A percentile compares a stretch with the other conserved stretches of the same genome.
These are phyloP conservation scores for Parsonsia alboflavescens DNA, from an alignment of 257 asterid genomes.

Conservation along the genomic window DNA sequence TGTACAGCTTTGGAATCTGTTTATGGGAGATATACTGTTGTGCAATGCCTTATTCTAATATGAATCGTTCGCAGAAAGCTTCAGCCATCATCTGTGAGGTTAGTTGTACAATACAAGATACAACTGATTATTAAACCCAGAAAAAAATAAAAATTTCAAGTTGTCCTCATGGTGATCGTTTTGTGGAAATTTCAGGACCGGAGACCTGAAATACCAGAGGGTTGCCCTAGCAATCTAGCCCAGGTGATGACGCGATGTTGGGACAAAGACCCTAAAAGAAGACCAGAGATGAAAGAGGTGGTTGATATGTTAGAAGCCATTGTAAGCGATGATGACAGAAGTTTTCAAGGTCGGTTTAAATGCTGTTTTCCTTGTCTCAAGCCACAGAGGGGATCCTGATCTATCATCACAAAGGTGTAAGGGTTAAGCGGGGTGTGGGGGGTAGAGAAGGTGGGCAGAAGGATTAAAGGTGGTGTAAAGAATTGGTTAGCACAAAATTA, in stretches of 20 bases:
- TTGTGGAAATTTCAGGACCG: constrained; percentile 3
- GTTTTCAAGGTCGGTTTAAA: background rate
- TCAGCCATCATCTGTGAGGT: constrained; percentile 6
- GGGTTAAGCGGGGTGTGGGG: too few relatives aligned
- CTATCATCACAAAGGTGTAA: background rate
- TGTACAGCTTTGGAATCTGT: constrained; percentile 31
- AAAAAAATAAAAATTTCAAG: too few relatives aligned
- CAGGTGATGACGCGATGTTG: constrained; percentile 25
- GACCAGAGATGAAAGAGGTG: constrained; percentile 30
- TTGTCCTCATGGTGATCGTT: too few relatives aligned
- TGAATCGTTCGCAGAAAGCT: background rate
- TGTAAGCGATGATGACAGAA: background rate
- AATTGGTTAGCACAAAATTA: too few relatives aligned
- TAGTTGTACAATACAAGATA: background rate
- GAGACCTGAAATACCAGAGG: constrained; percentile 12
- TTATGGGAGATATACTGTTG: constrained; percentile 26
- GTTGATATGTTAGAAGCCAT: constrained; percentile 20
- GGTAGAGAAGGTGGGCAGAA: background rate
- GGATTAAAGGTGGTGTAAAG: background rate
- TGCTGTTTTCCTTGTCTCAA: background rate
- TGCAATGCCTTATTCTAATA: background rate
- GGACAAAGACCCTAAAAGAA: constrained; percentile 12
- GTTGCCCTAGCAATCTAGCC: constrained; percentile 19
- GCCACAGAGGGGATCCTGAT: background rate
- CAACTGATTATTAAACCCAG: too few relatives aligned